Percentiles rank a stretch among this genome's conserved stretches.
phyloP scores from a whole-genome alignment of 2,329 filamentous ascomycete genomes.

The Fusarium palustre region DNA sequence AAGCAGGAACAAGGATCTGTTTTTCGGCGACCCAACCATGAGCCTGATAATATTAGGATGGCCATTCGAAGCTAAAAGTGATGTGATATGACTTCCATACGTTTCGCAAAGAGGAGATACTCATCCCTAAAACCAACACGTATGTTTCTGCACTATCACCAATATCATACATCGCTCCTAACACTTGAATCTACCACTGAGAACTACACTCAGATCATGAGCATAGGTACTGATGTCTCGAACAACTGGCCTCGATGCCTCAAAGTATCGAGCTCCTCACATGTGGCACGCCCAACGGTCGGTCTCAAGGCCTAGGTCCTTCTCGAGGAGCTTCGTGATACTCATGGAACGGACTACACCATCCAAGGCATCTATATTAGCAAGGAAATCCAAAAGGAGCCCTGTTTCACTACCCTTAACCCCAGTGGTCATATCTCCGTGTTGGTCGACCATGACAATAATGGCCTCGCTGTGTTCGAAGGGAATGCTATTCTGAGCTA shows the following conservation, averaged over 20 bases:
- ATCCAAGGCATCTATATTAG: conserved; percentile 69
- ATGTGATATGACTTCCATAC: conserved; percentile 6
- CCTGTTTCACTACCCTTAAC: conserved; percentile 71
- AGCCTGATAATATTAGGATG: conserved; percentile 41
- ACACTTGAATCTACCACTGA: neutral
- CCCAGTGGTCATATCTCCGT: conserved; percentile 76
- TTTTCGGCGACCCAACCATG: conserved; percentile 49
- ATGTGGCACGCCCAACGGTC: conserved; percentile 64
- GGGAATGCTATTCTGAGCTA: conserved; percentile 80
- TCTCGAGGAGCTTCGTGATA: conserved; percentile 74
- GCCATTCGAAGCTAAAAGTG: neutral
- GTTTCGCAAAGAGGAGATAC: neutral
- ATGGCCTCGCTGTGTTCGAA: conserved; percentile 76
- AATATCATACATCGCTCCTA: neutral
- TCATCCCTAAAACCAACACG: neutral
- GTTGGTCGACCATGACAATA: conserved; percentile 73
- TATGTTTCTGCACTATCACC: neutral
- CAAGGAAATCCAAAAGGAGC: conserved; percentile 74
- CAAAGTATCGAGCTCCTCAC: conserved; percentile 74
- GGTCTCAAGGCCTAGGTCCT: conserved; percentile 69
- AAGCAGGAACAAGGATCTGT: conserved; percentile 33
- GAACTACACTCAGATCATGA: neutral
- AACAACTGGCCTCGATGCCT: conserved; percentile 68
- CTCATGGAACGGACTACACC: conserved; percentile 71
- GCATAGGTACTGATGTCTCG: conserved; percentile 45